Evolutionary conservation across 306 rosid species (phyloP), one percentile per base, ranked within the genome.

Genomic region (Fragaria vesca): DNA sequence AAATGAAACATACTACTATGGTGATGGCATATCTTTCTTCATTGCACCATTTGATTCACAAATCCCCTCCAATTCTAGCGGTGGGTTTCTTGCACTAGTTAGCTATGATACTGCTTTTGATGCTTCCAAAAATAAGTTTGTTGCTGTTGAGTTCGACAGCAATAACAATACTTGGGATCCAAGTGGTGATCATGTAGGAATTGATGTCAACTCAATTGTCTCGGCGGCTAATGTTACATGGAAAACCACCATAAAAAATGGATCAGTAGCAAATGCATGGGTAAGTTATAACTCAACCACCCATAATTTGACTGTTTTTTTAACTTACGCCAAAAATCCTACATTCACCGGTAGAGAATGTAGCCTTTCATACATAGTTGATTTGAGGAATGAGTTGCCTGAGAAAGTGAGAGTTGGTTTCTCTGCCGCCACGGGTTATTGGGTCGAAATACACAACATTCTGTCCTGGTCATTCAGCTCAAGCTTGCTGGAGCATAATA

Each of bases 131-230:
- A 88, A 89, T 67, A 87, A 81, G 45, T 80, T 90, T 43, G 89
- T 93, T 38, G 97, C 92, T 0, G 92, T 93, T 43, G 97, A 93
- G 85, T 86, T 93, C 62, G 98, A 93, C 75, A 86, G 88, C 62
- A 76, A 30, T 12, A 0, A 0, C 24, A 79, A 91, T 9, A 3
- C 0, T 0, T 93, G 98, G 96, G 98, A 91, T 84, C 87, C 96
- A 5, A 82, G 54, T 8, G 30, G 76, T 1, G 73, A 90, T 71
- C 98, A 93, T 55, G 80, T 90, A 0, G 97, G 98, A 73, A 91
- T 93, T 72, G 75, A 91, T 55, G 79, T 91, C 40, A 85, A 91
- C 52, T 90, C 97, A 20, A 87, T 93, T 30, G 3, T 21, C 20
- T 93, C 97, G 2, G 87, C 72, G 7, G 1, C 73, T 12, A 67